Percentiles rank a stretch among this genome's conserved stretches.
Evolutionary conservation across 176 grass and related monocot species (phyloP).

Genomic region (Pontederia paniculata): DNA sequence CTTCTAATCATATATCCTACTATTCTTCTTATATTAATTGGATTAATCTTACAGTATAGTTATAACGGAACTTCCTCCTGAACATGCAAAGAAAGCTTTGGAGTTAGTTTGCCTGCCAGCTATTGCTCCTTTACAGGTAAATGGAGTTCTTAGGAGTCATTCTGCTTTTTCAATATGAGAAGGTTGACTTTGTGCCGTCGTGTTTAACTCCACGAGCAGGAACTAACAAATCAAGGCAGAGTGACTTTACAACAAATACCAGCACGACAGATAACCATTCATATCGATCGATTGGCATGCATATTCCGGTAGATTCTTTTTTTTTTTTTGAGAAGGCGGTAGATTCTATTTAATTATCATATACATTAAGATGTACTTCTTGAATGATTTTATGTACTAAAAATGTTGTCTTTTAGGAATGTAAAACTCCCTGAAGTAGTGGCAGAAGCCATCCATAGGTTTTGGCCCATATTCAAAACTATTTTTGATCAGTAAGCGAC

Average conservation of each 20-base stretch:
- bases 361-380: not conserved
- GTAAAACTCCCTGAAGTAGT: conserved; percentile 81
- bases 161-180: conserved; percentile 1
- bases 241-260: conserved; percentile 57
- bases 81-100: conserved; percentile 69
- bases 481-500: conserved; percentile 82
- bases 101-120: conserved; percentile 82
- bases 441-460: conserved; percentile 72
- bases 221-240: conserved; percentile 74
- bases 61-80: conserved; percentile 60
- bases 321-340: no score
- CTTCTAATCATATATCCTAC: not conserved
- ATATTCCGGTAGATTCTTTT: conserved; percentile 67
- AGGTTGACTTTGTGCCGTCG: no score
- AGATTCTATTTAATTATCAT: conserved; percentile 4
- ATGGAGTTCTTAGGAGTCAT: conserved; percentile 13
- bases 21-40: not conserved
- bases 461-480: conserved; percentile 73
- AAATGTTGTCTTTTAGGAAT: conserved; percentile 47
- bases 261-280: conserved; percentile 65
- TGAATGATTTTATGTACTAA: conserved; percentile 9
- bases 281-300: conserved; percentile 87
- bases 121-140: conserved; percentile 72
- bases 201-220: conserved; percentile 30
- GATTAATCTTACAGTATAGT: conserved; percentile 42